These are phyloP conservation scores for Pseudocercospora fijiensis DNA, from an alignment of 2,329 filamentous ascomycete genomes.

Conservation along the genomic window DNA sequence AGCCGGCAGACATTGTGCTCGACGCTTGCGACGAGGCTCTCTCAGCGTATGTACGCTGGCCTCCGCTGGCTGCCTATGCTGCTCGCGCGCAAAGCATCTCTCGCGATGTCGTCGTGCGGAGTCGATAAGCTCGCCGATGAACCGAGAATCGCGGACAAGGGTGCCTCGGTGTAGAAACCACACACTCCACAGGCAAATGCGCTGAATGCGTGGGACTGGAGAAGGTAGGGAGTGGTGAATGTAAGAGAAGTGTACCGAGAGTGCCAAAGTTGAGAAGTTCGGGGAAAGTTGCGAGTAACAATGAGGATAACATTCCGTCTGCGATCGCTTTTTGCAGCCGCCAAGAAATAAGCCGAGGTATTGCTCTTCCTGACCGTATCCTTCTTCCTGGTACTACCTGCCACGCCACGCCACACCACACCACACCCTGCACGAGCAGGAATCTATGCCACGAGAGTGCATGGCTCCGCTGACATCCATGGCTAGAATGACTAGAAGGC, in stretches of 20 bases:
- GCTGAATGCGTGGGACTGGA: too few relatives aligned
- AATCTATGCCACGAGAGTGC: neutral
- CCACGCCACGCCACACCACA: too few relatives aligned
- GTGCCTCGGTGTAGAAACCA: neutral
- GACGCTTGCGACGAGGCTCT: neutral
- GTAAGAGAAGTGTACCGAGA: neutral
- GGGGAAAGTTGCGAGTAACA: neutral
- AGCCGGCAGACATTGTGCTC: constrained; percentile 41
- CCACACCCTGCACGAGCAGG: neutral
- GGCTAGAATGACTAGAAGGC: neutral
- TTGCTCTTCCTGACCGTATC: neutral
- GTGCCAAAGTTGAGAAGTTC: neutral
- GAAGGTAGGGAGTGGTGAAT: neutral
- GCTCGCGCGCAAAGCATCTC: constrained; percentile 14
- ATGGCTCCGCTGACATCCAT: neutral
- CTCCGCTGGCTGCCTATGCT: neutral
- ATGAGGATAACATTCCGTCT: neutral
- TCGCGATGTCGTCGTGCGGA: constrained; percentile 17
- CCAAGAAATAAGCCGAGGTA: neutral
- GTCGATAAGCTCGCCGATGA: constrained; percentile 10
- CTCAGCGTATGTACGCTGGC: neutral
- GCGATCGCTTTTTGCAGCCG: neutral
- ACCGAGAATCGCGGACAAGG: constrained; percentile 1
- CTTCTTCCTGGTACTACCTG: neutral
- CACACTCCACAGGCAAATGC: neutral